phyloP scores from a whole-genome alignment of 805 yeast genomes.

The Candida palmyrensis region DNA sequence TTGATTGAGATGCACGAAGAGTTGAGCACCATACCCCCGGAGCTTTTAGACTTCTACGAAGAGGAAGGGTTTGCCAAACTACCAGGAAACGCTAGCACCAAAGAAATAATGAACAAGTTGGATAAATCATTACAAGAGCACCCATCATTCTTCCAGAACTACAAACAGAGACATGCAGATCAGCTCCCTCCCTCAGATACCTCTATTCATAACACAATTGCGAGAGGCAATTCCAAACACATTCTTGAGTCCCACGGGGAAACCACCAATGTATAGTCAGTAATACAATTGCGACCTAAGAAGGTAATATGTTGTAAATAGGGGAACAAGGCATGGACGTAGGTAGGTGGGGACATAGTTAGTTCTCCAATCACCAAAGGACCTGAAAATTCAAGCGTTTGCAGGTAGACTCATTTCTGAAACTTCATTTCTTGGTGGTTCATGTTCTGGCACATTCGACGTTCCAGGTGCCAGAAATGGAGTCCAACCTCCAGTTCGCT shows the following conservation, averaged over 20 bases:
- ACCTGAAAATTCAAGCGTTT: too few species aligned
- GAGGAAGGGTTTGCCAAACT: constrained; percentile 34
- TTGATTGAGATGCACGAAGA: constrained; percentile 79
- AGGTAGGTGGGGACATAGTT: neutral
- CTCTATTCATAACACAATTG: constrained; percentile 21
- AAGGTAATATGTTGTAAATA: too few species aligned
- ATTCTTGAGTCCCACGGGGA: constrained; percentile 26
- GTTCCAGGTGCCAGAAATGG: too few species aligned
- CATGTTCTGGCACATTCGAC: too few species aligned
- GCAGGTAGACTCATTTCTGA: too few species aligned
- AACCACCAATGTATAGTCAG: constrained; percentile 13
- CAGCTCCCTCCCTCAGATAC: neutral
- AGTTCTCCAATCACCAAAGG: too few species aligned
- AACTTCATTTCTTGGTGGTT: too few species aligned
- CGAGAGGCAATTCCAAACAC: constrained; percentile 25
- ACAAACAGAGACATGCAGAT: constrained; percentile 3
- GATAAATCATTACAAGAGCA: constrained; percentile 28
- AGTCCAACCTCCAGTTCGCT: too few species aligned
- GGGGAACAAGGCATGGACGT: too few species aligned
- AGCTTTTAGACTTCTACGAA: constrained; percentile 46
- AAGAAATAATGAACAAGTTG: constrained; percentile 31
- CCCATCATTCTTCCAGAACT: constrained; percentile 14
- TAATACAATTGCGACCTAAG: too few species aligned
- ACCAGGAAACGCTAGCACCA: constrained; percentile 20
- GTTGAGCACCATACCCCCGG: constrained; percentile 70